phyloP scores from a whole-genome alignment of 164 flowering plant species.

The Amborella trichopoda region DNA sequence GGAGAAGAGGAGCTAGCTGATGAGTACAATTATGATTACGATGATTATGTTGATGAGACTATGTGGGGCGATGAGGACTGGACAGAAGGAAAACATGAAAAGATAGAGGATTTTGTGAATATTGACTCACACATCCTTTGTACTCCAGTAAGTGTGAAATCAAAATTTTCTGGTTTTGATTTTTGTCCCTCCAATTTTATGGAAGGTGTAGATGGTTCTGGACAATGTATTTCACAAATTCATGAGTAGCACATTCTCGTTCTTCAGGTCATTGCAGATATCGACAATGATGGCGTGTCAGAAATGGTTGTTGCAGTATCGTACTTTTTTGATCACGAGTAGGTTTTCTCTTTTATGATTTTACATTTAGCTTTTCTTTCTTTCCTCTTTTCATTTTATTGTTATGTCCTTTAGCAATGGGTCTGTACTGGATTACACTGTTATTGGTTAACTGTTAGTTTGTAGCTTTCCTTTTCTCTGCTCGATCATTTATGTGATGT shows the following conservation, averaged over 20 bases:
- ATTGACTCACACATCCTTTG: constrained; percentile 79
- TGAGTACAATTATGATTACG: constrained; percentile 96
- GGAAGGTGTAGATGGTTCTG: not conserved
- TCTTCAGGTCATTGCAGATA: constrained; percentile 87
- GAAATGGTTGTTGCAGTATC: constrained; percentile 98
- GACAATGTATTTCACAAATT: not conserved
- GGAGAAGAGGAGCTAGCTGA: constrained; percentile 73
- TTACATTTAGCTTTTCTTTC: too few relatives aligned
- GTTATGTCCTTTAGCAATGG: too few relatives aligned
- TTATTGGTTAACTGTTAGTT: too few relatives aligned
- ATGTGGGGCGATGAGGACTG: constrained; percentile 99
- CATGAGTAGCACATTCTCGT: constrained; percentile 3
- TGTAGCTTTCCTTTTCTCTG: too few relatives aligned
- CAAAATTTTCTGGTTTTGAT: not conserved
- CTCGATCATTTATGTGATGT: too few relatives aligned
- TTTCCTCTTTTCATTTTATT: too few relatives aligned
- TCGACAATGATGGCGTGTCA: constrained; percentile 82
- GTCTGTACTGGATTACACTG: too few relatives aligned
- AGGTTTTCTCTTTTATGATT: constrained; percentile 19
- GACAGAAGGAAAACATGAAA: constrained; percentile 74
- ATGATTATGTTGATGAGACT: constrained; percentile 88
- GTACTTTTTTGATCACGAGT: constrained; percentile 98
- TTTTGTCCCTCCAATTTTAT: not conserved
- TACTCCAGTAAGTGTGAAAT: constrained; percentile 76
- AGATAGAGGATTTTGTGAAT: constrained; percentile 68